Conservation (phyloP, 2,329 filamentous ascomycete species). For the Diaporthe capsici region DNA sequence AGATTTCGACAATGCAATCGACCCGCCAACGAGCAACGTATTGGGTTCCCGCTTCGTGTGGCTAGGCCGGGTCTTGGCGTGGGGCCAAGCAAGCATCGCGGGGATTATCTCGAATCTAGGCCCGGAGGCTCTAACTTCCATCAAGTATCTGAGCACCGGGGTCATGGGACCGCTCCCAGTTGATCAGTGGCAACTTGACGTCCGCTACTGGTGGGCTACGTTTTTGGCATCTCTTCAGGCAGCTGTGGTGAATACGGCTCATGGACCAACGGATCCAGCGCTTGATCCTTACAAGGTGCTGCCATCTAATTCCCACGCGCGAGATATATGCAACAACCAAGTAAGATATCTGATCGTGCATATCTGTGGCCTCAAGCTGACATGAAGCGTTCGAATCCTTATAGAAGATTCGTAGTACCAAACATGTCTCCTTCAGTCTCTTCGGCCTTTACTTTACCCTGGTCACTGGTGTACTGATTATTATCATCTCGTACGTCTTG, state of each 20-base stretch:
- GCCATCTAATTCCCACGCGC: background rate
- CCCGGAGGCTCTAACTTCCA: background rate
- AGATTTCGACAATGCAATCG: fast-evolving
- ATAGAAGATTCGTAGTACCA: background rate
- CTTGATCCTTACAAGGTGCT: background rate
- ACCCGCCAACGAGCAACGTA: background rate
- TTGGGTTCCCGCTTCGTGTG: background rate
- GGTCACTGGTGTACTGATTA: background rate
- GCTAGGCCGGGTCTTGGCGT: background rate
- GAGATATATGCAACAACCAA: background rate
- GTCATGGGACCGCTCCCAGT: background rate
- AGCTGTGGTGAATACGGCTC: background rate
- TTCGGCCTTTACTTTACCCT: slow-evolving; percentile 20
- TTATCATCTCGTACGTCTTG: background rate
- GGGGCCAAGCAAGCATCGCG: fast-evolving
- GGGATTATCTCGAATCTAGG: background rate
- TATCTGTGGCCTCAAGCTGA: background rate
- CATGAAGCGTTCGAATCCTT: background rate
- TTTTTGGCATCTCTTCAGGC: slow-evolving; percentile 35
- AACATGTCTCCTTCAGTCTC: slow-evolving; percentile 1
- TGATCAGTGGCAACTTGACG: slow-evolving; percentile 41
- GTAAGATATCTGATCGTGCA: background rate
- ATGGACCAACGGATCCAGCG: background rate
- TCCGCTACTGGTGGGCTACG: slow-evolving; percentile 39
- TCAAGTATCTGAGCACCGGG: background rate